A percentile compares a stretch with the other conserved stretches of the same genome.
Conservation (phyloP, 2,329 filamentous ascomycete genomes). For the Trichoderma sp. region DNA sequence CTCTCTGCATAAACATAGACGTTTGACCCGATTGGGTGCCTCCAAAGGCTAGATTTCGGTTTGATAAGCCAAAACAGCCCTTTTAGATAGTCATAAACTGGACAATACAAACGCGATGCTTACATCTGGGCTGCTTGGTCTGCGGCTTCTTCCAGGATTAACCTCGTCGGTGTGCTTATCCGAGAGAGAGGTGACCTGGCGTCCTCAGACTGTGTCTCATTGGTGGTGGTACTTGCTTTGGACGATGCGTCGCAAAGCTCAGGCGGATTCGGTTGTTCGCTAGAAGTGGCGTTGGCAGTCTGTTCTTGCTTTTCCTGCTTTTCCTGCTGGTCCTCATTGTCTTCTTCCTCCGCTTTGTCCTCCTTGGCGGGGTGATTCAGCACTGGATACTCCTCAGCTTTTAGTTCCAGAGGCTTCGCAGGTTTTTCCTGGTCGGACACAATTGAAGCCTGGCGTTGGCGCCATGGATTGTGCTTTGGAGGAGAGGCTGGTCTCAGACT, state of each 20-base stretch:
- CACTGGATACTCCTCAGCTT: conserved; percentile 32
- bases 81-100: neutral
- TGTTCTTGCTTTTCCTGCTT: neutral
- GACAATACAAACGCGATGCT: neutral
- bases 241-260: conserved; percentile 26
- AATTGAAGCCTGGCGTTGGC: conserved; percentile 8
- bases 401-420: neutral
- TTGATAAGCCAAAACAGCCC: neutral
- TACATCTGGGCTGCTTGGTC: conserved; percentile 37
- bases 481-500: conserved; percentile 41
- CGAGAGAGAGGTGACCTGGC: neutral
- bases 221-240: neutral
- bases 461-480: conserved; percentile 43
- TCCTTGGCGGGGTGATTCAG: conserved; percentile 26
- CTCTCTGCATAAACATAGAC: conserved; percentile 37
- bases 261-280: conserved; percentile 30
- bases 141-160: conserved; percentile 37
- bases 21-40: conserved; percentile 41
- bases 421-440: neutral
- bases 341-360: too few relatives aligned
- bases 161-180: conserved; percentile 30
- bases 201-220: neutral
- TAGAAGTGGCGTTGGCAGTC: conserved; percentile 1
- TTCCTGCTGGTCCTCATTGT: too few relatives aligned
- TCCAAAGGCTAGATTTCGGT: conserved; percentile 37